Conservation (phyloP, 148 eudicot species). For the Selenicereus undatus region DNA sequence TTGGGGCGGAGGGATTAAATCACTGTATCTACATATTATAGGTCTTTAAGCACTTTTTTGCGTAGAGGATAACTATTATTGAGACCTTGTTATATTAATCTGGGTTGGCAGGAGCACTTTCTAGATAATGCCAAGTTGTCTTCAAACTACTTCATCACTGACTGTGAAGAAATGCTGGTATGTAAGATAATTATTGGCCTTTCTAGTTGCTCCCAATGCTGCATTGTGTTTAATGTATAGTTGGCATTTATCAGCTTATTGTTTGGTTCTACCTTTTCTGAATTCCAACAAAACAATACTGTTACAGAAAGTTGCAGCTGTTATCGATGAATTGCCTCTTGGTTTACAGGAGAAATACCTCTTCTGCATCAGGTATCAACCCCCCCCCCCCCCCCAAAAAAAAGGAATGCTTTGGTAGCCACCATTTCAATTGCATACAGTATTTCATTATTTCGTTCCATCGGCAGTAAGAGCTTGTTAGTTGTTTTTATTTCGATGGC, state of each 20-base stretch:
- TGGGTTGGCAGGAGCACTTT: constrained; percentile 72
- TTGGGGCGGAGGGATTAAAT: too few relatives aligned
- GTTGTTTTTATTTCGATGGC: too few relatives aligned
- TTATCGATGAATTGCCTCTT: constrained; percentile 87
- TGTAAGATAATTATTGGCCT: constrained; percentile 8
- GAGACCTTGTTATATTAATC: constrained; percentile 6
- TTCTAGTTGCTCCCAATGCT: not conserved
- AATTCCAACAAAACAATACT: constrained; percentile 23
- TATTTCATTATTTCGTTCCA: not conserved
- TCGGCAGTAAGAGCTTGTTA: not conserved
- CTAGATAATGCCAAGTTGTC: constrained; percentile 73
- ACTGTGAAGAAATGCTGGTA: constrained; percentile 86
- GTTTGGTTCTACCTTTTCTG: not conserved
- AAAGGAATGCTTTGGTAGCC: not conserved
- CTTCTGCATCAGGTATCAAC: constrained; percentile 71
- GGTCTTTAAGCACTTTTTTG: not conserved
- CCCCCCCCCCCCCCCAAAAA: too few relatives aligned
- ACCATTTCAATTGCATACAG: not conserved
- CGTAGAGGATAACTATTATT: not conserved
- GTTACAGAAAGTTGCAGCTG: constrained; percentile 84
- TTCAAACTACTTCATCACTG: constrained; percentile 61
- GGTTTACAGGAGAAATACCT: constrained; percentile 75
- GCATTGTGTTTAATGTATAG: not conserved
- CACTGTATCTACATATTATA: not conserved
- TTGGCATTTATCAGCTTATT: not conserved